A percentile compares a stretch with the other conserved stretches of the same genome.
phyloP scores from a whole-genome alignment of 116 monocot species.

The Thalassia testudinum region DNA sequence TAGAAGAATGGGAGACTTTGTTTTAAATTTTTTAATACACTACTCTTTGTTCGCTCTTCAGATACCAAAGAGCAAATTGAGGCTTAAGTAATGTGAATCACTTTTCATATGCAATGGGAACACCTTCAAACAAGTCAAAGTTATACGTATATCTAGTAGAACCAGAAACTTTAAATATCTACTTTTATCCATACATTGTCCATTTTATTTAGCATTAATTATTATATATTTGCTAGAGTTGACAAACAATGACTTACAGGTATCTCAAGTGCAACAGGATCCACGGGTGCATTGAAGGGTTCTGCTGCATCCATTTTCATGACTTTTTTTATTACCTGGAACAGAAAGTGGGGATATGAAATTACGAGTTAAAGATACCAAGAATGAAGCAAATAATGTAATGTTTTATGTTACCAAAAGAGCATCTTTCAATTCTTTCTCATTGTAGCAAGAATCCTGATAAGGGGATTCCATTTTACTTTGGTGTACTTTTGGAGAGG shows the following conservation, averaged over 20 bases:
- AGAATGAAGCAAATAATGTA: not conserved
- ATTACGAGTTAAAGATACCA: not conserved
- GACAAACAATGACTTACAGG: constrained; percentile 55
- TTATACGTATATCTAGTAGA: too few relatives aligned
- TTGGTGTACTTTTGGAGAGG: constrained; percentile 18
- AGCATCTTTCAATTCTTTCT: constrained; percentile 50
- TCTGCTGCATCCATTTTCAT: constrained; percentile 93
- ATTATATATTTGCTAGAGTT: too few relatives aligned
- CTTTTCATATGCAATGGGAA: too few relatives aligned
- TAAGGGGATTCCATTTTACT: constrained; percentile 15
- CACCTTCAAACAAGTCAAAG: too few relatives aligned
- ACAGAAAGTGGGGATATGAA: not conserved
- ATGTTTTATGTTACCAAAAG: constrained; percentile 30
- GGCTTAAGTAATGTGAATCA: too few relatives aligned
- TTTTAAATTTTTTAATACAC: too few relatives aligned
- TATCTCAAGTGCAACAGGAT: constrained; percentile 82
- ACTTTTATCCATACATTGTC: too few relatives aligned
- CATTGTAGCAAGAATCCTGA: constrained; percentile 27
- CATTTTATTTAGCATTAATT: too few relatives aligned
- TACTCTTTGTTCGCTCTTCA: too few relatives aligned
- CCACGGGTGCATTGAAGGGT: constrained; percentile 83
- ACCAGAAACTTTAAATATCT: too few relatives aligned
- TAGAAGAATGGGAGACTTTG: too few relatives aligned
- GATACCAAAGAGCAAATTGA: too few relatives aligned
- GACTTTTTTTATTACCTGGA: constrained; percentile 78